Base-by-base conservation (phyloP, 2,329 filamentous ascomycete genomes). In the Lachnellula occidentalis region DNA sequence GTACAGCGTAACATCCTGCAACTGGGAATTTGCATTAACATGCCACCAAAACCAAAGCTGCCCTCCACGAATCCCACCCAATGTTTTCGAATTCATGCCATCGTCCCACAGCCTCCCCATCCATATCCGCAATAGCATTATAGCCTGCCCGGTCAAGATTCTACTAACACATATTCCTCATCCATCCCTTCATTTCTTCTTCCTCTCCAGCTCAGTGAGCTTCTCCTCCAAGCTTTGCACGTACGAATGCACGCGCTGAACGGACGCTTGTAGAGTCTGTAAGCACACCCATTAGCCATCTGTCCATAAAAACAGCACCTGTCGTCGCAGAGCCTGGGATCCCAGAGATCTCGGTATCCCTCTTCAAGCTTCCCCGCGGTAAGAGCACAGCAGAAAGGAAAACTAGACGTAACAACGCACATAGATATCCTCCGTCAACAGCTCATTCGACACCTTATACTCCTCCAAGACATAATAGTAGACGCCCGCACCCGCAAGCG, bases 381-480 rank as follows among this genome's bases (percentile, higher is more conserved):
- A 49, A 45, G 24, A 21, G 24, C 43, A 46, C 36, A 53, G 34
- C 34, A 27, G 21, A 50, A 31, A 24, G 31, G 49, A 48, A 43
- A 58, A 53, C 48, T 55, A 61, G 52, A 57, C 50, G 51, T 67
- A 73, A 63, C 69, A 64, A 86, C 90, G 73, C 81, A 96, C 92
- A 74, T 92, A 92, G 71, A 97, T 96, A 74, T 97, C 92, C 74
- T 96, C 91, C 58, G 87, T 92, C 73, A 97, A 77, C 68, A 96
- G 81, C 74, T 95, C 89, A 76, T 96, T 97, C 64, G 90, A 89
- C 43, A 91, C 79, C 75, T 91, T 90, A 78, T 96, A 97, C 73
- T 97, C 92, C 70, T 92, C 85, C 65, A 97, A 76, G 62, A 96
- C 82, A 72, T 97, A 97, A 72, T 90, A 91, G 76, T 96, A 97